phyloP scores from a whole-genome alignment of 164 flowering plant genomes.

The Stephania japonica region DNA sequence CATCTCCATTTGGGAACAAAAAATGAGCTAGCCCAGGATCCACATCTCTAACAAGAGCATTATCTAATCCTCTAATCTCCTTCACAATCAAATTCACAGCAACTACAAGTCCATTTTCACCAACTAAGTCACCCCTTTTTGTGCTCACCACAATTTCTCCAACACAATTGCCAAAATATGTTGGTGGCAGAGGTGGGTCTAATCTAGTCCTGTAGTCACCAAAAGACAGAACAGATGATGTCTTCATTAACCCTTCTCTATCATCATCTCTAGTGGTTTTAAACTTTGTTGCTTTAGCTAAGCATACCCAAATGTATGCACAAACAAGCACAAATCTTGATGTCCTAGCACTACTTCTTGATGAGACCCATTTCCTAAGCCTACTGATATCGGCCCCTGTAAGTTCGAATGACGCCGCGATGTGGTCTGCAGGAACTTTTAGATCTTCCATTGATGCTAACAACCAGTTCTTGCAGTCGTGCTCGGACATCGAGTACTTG shows the following conservation, averaged over 20 bases:
- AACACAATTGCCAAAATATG: constrained; percentile 4
- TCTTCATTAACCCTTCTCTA: background rate
- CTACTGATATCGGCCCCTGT: constrained; percentile 2
- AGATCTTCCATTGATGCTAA: background rate
- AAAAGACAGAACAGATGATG: constrained; percentile 6
- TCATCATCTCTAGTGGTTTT: constrained; percentile 7
- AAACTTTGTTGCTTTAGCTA: constrained; percentile 11
- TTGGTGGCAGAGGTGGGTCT: constrained; percentile 14
- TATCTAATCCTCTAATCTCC: constrained; percentile 6
- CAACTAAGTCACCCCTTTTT: constrained; percentile 7
- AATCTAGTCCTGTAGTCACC: constrained; percentile 24
- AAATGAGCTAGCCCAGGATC: background rate
- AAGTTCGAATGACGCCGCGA: constrained; percentile 10
- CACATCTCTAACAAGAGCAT: background rate
- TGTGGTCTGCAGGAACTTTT: background rate
- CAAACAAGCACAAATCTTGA: constrained; percentile 26
- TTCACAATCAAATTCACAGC: constrained; percentile 1
- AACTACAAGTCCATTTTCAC: constrained; percentile 1
- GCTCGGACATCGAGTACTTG: background rate
- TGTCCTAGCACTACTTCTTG: background rate
- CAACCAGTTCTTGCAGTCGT: background rate
- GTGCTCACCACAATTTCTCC: background rate
- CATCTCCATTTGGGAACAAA: background rate
- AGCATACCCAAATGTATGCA: constrained; percentile 27
- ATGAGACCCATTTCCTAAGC: constrained; percentile 1